phyloP scores from a whole-genome alignment of 225 moss, liverwort and hornwort species.

The Thuidium tamariscinum region DNA sequence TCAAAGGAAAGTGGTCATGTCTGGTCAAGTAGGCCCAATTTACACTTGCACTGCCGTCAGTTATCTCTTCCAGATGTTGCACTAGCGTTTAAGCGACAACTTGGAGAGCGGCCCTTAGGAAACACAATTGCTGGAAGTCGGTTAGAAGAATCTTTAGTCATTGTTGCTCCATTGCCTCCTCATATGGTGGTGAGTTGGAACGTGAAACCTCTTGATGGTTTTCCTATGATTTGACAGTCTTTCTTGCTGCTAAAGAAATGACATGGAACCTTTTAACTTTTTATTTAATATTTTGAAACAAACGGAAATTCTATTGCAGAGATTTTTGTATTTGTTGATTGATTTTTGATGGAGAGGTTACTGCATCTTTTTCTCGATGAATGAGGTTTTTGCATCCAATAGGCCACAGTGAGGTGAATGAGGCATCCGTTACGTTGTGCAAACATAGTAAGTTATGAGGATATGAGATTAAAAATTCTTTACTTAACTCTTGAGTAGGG shows the following conservation, averaged over 20 bases:
- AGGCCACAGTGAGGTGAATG: background rate
- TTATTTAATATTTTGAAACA: background rate
- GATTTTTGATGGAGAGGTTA: background rate
- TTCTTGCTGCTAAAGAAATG: background rate
- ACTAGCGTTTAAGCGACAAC: conserved; percentile 13
- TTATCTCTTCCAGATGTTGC: conserved; percentile 50
- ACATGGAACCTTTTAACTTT: background rate
- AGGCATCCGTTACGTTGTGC: background rate
- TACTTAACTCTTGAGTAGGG: background rate
- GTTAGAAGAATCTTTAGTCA: conserved; percentile 12
- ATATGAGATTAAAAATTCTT: background rate
- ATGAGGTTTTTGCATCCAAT: background rate
- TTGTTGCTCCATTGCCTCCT: conserved; percentile 63
- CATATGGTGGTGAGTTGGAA: conserved; percentile 75
- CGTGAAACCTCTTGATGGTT: conserved; percentile 11
- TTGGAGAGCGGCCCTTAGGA: background rate
- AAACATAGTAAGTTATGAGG: background rate
- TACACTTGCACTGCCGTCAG: conserved; percentile 80
- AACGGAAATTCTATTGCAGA: background rate
- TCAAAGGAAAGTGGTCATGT: conserved; percentile 25
- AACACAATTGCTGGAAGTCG: background rate
- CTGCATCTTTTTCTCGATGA: background rate
- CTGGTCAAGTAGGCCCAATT: conserved; percentile 22
- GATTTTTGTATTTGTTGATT: background rate
- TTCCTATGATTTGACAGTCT: conserved; percentile 15